Percentiles rank a stretch among this genome's conserved stretches.
Evolutionary conservation across 768 basidiomycete species (phyloP).

Genomic region (Lyophyllum decastes): DNA sequence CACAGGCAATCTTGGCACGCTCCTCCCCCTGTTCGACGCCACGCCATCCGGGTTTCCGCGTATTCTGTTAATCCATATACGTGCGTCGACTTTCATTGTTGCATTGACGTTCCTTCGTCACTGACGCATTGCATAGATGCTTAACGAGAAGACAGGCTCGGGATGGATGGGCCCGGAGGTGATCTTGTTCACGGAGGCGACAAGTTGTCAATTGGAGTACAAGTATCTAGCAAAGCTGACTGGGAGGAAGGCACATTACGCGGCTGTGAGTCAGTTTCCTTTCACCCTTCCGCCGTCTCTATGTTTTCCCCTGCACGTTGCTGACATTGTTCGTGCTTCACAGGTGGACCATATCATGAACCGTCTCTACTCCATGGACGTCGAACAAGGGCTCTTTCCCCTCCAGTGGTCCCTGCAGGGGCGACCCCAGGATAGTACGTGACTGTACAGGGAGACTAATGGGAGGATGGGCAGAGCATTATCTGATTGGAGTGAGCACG

Average conservation of each 20-base stretch:
- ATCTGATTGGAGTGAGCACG: constrained; percentile 55
- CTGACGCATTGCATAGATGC: no score
- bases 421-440: constrained; percentile 26
- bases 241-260: constrained; percentile 54
- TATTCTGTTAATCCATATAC: constrained; percentile 59
- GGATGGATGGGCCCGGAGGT: constrained; percentile 28
- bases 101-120: no score
- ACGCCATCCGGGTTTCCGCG: constrained; percentile 64
- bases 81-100: no score
- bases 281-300: background rate
- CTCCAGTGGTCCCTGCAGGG: constrained; percentile 31
- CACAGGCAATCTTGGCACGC: constrained; percentile 67
- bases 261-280: constrained; percentile 22
- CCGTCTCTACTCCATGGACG: constrained; percentile 32
- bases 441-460: background rate
- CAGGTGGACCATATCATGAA: constrained; percentile 40
- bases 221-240: constrained; percentile 74
- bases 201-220: constrained; percentile 69
- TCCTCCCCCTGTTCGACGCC: constrained; percentile 60
- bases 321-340: no score
- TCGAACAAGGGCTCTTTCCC: constrained; percentile 34
- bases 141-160: constrained; percentile 30
- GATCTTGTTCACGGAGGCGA: constrained; percentile 38
- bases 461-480: constrained; percentile 31
- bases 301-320: no score